Evolutionary conservation across 2,329 filamentous ascomycete genomes (phyloP), one percentile per base, ranked within the genome.

Genomic region (Diaporthe capsici): DNA sequence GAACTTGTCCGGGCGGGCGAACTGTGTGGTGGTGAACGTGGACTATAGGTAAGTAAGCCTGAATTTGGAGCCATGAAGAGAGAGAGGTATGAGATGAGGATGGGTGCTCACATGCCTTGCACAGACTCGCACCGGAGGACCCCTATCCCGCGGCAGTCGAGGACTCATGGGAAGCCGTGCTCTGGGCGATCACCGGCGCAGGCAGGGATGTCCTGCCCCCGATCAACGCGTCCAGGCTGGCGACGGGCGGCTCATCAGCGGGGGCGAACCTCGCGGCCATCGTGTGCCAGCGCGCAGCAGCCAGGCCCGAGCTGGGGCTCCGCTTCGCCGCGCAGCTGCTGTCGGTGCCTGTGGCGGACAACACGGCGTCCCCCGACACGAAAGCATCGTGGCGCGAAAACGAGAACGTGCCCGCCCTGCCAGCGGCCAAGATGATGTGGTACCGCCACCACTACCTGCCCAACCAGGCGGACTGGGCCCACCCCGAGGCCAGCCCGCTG

Each of bases 381-480:
- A 89, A 85, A 74, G 79, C 81, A 1, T 87, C 88, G 4, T 92
- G 88, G 85, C 83, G 81, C 22, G 85, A 86, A 60, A 90, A 89
- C 79, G 84, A 90, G 78, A 83, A 87, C 78, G 85, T 86, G 0
- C 86, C 89, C 0, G 88, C 89, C 0, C 84, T 91, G 2, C 87
- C 90, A 0, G 88, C 89, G 0, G 82, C 83, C 4, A 91, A 91
- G 81, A 92, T 92, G 90, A 80, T 89, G 67, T 92, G 90, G 90
- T 92, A 90, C 79, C 84, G 90, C n/a, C 80, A 85, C 25, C 88
- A 90, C 80, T 92, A 91, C 81, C 84, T 92, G 2, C 89, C 89
- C 0, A 82, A 88, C 57, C 74, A 83, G 34, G 79, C 79, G 2
- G 85, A 87, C 72, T 87, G 88, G 85, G 78, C 80, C 3, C 83